Conservation (phyloP, 257 asterid genomes). For the Solanum piurae region DNA sequence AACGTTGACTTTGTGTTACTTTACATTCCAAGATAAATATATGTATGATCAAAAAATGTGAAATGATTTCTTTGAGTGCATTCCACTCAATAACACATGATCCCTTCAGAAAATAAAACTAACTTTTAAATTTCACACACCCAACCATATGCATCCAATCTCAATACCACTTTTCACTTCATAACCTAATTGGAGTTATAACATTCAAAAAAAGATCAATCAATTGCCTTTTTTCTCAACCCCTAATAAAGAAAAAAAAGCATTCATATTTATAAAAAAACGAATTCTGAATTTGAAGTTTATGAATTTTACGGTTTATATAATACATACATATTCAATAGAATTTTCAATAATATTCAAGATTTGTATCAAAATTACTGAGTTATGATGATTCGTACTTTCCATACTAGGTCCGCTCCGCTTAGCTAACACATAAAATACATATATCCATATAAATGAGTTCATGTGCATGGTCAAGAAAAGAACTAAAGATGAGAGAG, state of each 20-base stretch:
- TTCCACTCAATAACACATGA: conserved; percentile 36
- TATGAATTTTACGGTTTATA: not conserved
- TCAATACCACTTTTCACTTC: not conserved
- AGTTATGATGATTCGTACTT: not conserved
- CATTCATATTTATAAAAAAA: not conserved
- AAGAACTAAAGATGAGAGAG: not conserved
- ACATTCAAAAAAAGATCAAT: not conserved
- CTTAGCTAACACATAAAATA: not conserved
- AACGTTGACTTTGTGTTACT: conserved; percentile 32
- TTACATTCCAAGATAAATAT: not conserved
- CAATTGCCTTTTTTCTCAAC: not conserved
- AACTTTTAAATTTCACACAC: not conserved
- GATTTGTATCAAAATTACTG: not conserved
- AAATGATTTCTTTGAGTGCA: conserved; percentile 79
- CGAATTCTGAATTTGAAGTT: not conserved
- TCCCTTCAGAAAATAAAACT: not conserved
- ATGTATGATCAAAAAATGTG: conserved; percentile 1
- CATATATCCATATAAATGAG: not conserved
- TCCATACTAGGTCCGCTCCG: not conserved
- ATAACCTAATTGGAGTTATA: not conserved
- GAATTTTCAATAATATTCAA: not conserved
- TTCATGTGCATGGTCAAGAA: not conserved
- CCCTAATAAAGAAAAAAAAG: not conserved
- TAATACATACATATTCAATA: not conserved
- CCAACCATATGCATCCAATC: not conserved